A percentile compares a stretch with the other conserved stretches of the same genome.
Conservation (phyloP, 2,329 filamentous ascomycete genomes). For the Fusarium napiforme region DNA sequence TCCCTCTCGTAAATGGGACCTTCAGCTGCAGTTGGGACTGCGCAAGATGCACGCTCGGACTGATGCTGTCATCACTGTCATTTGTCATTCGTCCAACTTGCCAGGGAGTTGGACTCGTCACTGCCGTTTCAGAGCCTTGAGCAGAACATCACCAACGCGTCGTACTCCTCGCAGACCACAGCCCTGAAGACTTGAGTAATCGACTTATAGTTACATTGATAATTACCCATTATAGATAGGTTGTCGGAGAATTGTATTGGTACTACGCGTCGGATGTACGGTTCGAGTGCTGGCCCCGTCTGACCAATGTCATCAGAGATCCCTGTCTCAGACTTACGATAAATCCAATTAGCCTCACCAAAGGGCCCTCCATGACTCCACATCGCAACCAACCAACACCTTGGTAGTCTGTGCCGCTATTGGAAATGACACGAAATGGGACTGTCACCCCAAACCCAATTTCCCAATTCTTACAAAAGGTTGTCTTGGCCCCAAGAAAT, state of each 20-base stretch:
- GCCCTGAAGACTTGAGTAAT: rapidly evolving
- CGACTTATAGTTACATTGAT: background rate
- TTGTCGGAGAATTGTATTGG: background rate
- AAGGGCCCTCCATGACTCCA: background rate
- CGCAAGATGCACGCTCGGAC: background rate
- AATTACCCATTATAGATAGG: background rate
- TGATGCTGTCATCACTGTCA: background rate
- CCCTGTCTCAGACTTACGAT: background rate
- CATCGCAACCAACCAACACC: background rate
- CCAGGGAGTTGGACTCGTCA: background rate
- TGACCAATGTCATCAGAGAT: background rate
- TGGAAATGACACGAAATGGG: background rate
- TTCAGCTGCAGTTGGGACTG: background rate
- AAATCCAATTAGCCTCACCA: background rate
- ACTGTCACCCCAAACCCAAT: background rate
- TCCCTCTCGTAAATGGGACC: background rate
- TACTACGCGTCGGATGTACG: background rate
- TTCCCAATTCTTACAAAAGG: background rate
- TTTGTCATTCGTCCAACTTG: background rate
- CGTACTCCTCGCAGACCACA: background rate
- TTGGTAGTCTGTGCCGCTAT: background rate
- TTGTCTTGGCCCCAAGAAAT: background rate
- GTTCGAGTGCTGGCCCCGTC: background rate
- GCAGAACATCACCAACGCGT: too few relatives aligned
- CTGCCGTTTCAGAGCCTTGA: background rate